A percentile compares a stretch with the other conserved stretches of the same genome.
Evolutionary conservation across 495 filamentous ascomycete genomes (phyloP).

Genomic region (Podospora bellae-mahoneyi): DNA sequence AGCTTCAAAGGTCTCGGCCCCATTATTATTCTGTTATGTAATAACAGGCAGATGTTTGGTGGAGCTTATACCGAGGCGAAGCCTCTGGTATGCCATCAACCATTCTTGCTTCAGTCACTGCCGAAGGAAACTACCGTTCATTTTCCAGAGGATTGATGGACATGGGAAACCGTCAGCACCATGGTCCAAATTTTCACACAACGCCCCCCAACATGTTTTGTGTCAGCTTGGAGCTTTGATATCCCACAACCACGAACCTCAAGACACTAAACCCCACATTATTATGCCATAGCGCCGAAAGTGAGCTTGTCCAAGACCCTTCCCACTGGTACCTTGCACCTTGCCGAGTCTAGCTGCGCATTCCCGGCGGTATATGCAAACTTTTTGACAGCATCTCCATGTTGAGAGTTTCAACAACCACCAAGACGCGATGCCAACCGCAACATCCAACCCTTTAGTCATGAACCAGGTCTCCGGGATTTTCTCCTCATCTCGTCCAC

Average conservation of each 20-base stretch:
- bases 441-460: neutral
- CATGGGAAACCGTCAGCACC: no score
- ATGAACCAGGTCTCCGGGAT: neutral
- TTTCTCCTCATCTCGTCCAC: neutral
- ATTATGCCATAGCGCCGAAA: neutral
- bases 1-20: neutral
- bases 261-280: neutral
- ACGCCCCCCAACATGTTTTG: no score
- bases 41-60: neutral
- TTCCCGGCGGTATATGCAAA: neutral
- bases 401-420: neutral
- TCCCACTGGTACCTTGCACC: neutral
- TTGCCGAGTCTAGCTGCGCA: neutral
- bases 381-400: neutral
- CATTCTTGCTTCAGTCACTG: neutral
- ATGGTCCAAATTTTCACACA: no score
- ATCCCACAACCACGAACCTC: no score
- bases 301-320: neutral
- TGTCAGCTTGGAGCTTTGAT: no score
- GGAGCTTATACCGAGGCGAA: neutral
- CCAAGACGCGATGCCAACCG: no score
- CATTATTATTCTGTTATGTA: neutral
- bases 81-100: neutral
- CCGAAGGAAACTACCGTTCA: no score
- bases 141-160: no score